Base-by-base conservation (phyloP, 306 rosid species). In the Vigna mungo region DNA sequence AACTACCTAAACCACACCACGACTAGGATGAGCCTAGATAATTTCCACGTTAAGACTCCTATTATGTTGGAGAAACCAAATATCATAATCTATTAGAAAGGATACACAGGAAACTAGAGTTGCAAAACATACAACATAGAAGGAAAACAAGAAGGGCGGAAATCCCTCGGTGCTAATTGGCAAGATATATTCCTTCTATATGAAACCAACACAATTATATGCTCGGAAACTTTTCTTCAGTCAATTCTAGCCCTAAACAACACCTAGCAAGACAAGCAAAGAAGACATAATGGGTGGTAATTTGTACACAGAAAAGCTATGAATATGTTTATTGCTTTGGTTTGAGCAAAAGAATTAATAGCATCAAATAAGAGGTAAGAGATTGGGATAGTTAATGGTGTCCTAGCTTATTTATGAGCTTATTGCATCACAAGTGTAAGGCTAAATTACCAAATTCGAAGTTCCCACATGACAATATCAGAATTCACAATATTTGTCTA, bases 231-330 rank as follows among this genome's bases (percentile, higher is more conserved):
- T 32, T 64, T 36, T 48, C 41, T 48, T 70, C 59, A 18, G 34
- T 10, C 59, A 78, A 51, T 12, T 32, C 9, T 20, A 72, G 53
- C 21, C 21, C 78, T 46, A 25, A 63, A 69, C 46, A 75, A 16
- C 44, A 55, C 76, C 67, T 76, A 48, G 47, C 49, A 62, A 16
- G 0, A 18, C 75, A 74, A 44, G 59, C 21, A 74, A 74, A 68
- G 39, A 59, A 44, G 34, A 37, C 37, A 25, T 37, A 17, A 56
- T 2, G 65, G 52, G 14, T 27, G 59, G 10, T 27, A 68, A 23
- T 15, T 9, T 2, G 64, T 16, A 37, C 14, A 64, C 15, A 75
- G 46, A 72, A 64, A 67, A 47, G 49, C 60, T 71, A 27, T 8
- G 21, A 30, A 17, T 18, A 43, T 13, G 20, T 52, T 2, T 11